Evolutionary conservation across 345 rosid genomes (phyloP).

Genomic region (Ceriops zippeliana): DNA sequence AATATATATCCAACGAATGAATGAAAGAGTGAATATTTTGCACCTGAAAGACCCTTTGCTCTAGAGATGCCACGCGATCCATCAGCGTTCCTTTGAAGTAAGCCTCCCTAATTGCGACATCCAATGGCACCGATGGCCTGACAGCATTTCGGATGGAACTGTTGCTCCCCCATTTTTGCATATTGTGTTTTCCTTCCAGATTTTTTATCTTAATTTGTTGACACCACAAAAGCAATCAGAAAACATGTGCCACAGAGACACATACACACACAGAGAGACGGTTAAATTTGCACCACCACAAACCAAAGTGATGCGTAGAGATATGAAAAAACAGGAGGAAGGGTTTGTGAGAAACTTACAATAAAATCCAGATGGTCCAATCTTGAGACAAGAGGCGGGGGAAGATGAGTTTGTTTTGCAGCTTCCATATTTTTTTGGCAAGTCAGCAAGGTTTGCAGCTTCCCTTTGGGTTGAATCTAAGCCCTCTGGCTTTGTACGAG

Average conservation of each 20-base stretch:
- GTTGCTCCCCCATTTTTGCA: conserved; percentile 37
- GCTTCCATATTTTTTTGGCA: conserved; percentile 37
- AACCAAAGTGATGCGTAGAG: no score
- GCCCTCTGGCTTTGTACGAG: no score
- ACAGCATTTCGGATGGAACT: conserved; percentile 1
- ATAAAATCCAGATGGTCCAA: conserved; percentile 72
- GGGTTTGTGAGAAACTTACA: conserved; percentile 30
- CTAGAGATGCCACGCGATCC: conserved; percentile 67
- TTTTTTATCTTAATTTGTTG: conserved; percentile 46
- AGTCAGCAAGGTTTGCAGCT: neutral
- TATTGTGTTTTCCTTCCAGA: conserved; percentile 50
- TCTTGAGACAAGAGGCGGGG: conserved; percentile 55
- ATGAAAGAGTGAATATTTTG: neutral
- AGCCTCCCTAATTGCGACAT: conserved; percentile 53
- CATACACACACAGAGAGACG: neutral
- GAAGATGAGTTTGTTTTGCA: conserved; percentile 36
- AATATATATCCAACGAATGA: neutral
- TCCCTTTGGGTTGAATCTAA: no score
- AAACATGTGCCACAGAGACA: no score
- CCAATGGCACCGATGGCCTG: conserved; percentile 39
- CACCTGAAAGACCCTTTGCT: conserved; percentile 70
- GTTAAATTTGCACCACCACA: no score
- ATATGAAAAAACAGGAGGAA: no score
- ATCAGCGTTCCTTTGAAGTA: conserved; percentile 68
- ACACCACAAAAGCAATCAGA: neutral